A percentile compares a stretch with the other conserved stretches of the same genome.
These are phyloP conservation scores for Lasiodiplodia hormozganensis DNA, from an alignment of 2,329 filamentous ascomycete genomes.

Conservation along the genomic window DNA sequence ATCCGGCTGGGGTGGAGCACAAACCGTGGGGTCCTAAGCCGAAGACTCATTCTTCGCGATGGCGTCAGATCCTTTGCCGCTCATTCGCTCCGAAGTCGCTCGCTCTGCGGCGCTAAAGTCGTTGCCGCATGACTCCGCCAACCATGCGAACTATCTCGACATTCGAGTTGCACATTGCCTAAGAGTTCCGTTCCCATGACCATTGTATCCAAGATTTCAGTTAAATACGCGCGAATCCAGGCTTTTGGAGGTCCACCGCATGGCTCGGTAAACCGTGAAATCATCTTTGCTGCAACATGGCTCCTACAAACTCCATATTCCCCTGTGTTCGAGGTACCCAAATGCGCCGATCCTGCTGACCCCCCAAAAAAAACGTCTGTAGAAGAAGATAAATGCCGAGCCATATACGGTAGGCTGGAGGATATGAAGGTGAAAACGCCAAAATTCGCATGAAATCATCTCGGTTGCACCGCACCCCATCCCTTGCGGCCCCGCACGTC, in stretches of 20 bases:
- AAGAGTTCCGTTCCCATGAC: neutral
- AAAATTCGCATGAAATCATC: constrained; percentile 33
- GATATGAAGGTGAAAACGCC: constrained; percentile 2
- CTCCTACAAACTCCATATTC: constrained; percentile 12
- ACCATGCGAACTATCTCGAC: neutral
- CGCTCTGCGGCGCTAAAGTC: neutral
- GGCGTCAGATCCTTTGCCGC: constrained; percentile 23
- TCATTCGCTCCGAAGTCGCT: constrained; percentile 29
- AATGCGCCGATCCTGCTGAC: constrained; percentile 18
- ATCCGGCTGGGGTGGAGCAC: constrained; percentile 19
- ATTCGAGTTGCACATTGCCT: neutral
- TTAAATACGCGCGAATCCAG: neutral
- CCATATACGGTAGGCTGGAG: neutral
- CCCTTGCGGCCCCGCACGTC: constrained; percentile 67
- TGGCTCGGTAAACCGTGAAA: neutral
- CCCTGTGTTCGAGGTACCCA: neutral
- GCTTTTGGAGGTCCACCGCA: too few species aligned
- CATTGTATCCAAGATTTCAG: neutral
- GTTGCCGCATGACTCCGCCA: constrained; percentile 4
- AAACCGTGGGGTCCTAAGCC: constrained; percentile 27
- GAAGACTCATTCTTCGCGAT: constrained; percentile 28
- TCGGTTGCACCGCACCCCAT: constrained; percentile 48
- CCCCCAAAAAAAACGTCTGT: neutral
- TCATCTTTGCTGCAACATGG: neutral
- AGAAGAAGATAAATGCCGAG: neutral